A percentile compares a stretch with the other conserved stretches of the same genome.
These are phyloP conservation scores for Williopsis jadinii DNA, from an alignment of 1,139 yeast genomes.

Conservation along the genomic window DNA sequence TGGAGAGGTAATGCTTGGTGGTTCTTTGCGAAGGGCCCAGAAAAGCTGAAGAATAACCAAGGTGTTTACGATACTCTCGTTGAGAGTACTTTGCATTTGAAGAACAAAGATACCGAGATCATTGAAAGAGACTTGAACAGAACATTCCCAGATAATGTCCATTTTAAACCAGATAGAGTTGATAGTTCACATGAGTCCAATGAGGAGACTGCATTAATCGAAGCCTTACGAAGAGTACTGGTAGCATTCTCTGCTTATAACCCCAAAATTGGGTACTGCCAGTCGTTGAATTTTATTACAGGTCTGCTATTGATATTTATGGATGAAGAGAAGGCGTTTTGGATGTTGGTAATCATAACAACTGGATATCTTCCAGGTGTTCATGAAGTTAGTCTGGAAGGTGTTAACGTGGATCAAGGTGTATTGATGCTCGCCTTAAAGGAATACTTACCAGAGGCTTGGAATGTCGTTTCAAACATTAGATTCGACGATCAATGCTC, in stretches of 20 bases:
- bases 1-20: conserved; percentile 99
- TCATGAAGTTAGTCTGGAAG: conserved; percentile 85
- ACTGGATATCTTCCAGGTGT: conserved; percentile 85
- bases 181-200: conserved; percentile 10
- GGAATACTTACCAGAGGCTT: conserved; percentile 77
- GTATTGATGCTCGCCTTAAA: conserved; percentile 81
- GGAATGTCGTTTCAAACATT: conserved; percentile 45
- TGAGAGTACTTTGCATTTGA: conserved; percentile 40
- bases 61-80: conserved; percentile 71
- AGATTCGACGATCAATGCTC: conserved; percentile 20
- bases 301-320: conserved; percentile 76
- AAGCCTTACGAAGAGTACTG: conserved; percentile 71
- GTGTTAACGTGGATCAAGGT: conserved; percentile 94
- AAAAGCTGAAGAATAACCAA: conserved; percentile 54
- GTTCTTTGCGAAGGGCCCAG: conserved; percentile 89
- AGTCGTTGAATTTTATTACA: conserved; percentile 84
- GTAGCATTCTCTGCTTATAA: conserved; percentile 80
- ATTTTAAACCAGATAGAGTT: conserved; percentile 42
- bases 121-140: conserved; percentile 89
- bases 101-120: conserved; percentile 76
- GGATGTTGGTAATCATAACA: conserved; percentile 93
- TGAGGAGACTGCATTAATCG: conserved; percentile 57
- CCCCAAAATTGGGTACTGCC: conserved; percentile 94
- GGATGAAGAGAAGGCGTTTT: conserved; percentile 85
- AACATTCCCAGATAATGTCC: conserved; percentile 88